Conservation (phyloP, 495 filamentous ascomycete genomes). For the Pseudoneurospora amorphoporcata region DNA sequence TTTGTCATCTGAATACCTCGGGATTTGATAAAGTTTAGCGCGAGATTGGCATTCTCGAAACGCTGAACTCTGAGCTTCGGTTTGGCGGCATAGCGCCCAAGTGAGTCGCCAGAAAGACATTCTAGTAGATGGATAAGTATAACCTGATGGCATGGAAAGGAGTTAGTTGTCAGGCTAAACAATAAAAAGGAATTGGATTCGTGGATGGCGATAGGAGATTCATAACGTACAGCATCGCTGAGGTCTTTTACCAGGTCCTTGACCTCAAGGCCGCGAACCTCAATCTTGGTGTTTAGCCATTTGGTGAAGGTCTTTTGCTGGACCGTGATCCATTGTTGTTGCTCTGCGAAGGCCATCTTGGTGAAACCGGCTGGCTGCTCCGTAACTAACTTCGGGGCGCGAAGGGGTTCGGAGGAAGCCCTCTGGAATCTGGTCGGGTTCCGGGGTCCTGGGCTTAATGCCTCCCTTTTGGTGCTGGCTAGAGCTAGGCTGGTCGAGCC, state of each 20-base stretch:
- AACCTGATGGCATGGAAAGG: slow-evolving; percentile 44
- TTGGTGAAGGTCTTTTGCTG: slow-evolving; percentile 99
- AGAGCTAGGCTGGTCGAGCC: slow-evolving; percentile 23
- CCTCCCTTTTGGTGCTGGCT: slow-evolving; percentile 14
- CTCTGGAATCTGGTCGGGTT: slow-evolving; percentile 19
- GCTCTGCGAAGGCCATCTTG: slow-evolving; percentile 46
- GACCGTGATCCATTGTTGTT: slow-evolving; percentile 91
- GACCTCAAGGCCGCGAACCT: slow-evolving; percentile 60
- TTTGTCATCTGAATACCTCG: slow-evolving; percentile 94
- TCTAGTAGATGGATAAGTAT: slow-evolving; percentile 93
- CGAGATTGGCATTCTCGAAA: slow-evolving; percentile 97
- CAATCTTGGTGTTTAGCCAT: slow-evolving; percentile 96
- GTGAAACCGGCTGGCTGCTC: slow-evolving; percentile 3
- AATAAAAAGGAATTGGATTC: neutral
- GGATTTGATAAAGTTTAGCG: slow-evolving; percentile 83
- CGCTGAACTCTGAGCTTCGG: slow-evolving; percentile 93
- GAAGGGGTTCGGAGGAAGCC: slow-evolving; percentile 17
- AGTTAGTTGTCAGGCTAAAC: neutral
- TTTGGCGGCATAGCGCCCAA: slow-evolving; percentile 90
- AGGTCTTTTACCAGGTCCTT: slow-evolving; percentile 80
- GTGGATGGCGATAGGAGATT: neutral
- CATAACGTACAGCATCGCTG: slow-evolving; percentile 72
- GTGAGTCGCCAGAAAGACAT: slow-evolving; percentile 83
- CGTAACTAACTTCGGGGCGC: slow-evolving; percentile 8
- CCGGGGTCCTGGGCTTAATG: slow-evolving; percentile 2